These are phyloP conservation scores for Delitschia confertaspora DNA, from an alignment of 495 filamentous ascomycete species.

Conservation along the genomic window DNA sequence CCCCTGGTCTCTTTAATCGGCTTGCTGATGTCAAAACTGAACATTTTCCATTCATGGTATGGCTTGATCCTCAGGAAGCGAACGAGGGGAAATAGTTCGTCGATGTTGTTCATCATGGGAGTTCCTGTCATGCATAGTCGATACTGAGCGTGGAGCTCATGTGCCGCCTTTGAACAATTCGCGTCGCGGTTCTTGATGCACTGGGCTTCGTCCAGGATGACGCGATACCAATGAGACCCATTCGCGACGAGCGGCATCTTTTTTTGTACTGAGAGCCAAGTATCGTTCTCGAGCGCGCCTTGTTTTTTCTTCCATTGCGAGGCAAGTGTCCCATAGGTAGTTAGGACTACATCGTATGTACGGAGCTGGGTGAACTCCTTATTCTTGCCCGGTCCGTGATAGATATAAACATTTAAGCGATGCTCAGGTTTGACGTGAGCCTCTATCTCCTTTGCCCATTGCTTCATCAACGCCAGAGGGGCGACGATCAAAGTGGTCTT, in stretches of 20 bases:
- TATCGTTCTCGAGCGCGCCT: conserved; percentile 17
- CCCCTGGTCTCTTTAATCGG: conserved; percentile 16
- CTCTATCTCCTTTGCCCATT: conserved; percentile 82
- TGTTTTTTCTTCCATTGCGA: conserved; percentile 53
- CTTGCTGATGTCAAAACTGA: conserved; percentile 43
- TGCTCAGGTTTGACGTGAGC: conserved; percentile 56
- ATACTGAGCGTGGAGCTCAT: conserved; percentile 51
- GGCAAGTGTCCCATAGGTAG: conserved; percentile 75
- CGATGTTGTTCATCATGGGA: conserved; percentile 85
- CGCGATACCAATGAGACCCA: conserved; percentile 57
- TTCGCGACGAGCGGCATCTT: conserved; percentile 55
- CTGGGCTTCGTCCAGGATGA: conserved; percentile 91
- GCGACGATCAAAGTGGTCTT: conserved; percentile 85
- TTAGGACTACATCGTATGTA: conserved; percentile 74
- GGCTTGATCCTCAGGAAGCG: conserved; percentile 74
- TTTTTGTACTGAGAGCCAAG: conserved; percentile 22
- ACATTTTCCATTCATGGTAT: conserved; percentile 58
- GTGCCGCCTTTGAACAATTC: conserved; percentile 54
- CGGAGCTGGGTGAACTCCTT: conserved; percentile 54
- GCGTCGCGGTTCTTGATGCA: conserved; percentile 82
- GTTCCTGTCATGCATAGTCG: conserved; percentile 87
- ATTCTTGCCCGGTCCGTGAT: conserved; percentile 58
- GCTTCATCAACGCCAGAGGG: conserved; percentile 76
- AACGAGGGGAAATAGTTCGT: conserved; percentile 75
- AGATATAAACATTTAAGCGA: conserved; percentile 55